Conservation (phyloP, 23 red algal genomes). For the Gracilaria caudata region DNA sequence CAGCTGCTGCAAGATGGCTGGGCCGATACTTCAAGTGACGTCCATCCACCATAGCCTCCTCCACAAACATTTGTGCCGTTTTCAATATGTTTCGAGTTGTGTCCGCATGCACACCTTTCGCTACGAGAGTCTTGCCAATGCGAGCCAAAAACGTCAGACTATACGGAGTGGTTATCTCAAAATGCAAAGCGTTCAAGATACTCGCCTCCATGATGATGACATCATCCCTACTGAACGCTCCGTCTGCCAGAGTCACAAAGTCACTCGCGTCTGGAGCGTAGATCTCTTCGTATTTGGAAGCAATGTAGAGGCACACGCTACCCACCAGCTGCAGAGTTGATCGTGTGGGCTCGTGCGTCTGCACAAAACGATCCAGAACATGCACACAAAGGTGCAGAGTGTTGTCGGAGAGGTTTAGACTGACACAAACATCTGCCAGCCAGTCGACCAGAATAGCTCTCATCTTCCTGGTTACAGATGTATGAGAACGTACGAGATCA, state of each 20-base stretch:
- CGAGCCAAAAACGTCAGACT: not conserved
- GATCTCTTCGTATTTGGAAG: conserved; percentile 18
- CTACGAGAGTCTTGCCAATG: not conserved
- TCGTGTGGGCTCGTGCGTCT: not conserved
- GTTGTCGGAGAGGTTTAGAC: not conserved
- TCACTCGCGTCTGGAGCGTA: conserved; percentile 12
- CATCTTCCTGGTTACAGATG: not conserved
- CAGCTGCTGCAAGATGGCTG: not conserved
- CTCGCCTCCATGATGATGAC: conserved; percentile 10
- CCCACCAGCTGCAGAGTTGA: not conserved
- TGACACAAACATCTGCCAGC: conserved; percentile 8
- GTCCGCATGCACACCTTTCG: not conserved
- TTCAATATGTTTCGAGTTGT: not conserved
- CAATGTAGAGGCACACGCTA: conserved; percentile 22
- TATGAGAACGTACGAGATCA: not conserved
- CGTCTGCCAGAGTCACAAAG: not conserved
- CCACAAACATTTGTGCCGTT: not conserved
- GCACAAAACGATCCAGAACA: not conserved
- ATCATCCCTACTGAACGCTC: not conserved
- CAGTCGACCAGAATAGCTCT: conserved; percentile 10
- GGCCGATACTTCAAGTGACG: conserved; percentile 10
- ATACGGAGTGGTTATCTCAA: not conserved
- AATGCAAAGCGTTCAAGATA: not conserved
- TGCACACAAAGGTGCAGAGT: conserved; percentile 12
- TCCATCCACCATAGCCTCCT: conserved; percentile 8